Conservation (phyloP, 495 filamentous ascomycete genomes). For the Astrothelium macrocarpum region DNA sequence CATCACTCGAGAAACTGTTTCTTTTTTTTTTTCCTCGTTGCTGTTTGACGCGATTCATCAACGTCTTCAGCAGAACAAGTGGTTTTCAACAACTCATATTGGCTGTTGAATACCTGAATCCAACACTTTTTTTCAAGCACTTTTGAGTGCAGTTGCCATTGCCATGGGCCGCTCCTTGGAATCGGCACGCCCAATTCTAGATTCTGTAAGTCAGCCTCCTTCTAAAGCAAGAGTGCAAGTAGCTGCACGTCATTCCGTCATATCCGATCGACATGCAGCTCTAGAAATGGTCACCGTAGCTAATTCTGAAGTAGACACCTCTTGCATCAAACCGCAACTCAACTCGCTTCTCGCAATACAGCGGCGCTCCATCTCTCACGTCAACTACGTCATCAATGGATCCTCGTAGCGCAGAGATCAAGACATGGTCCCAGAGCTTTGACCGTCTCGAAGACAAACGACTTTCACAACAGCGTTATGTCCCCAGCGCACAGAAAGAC, state of each 20-base stretch:
- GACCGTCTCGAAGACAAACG: slow-evolving; percentile 88
- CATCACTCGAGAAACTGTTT: background rate
- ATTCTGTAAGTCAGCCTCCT: background rate
- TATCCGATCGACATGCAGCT: too few species aligned
- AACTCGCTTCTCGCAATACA: slow-evolving; percentile 72
- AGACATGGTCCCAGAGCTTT: slow-evolving; percentile 69
- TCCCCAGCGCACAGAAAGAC: slow-evolving; percentile 69
- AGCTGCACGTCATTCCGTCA: background rate
- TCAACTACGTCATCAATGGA: slow-evolving; percentile 51
- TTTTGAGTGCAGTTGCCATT: background rate
- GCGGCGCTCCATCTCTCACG: slow-evolving; percentile 58
- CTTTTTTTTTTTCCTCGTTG: background rate
- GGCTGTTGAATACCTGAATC: too few species aligned
- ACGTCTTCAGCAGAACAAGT: too few species aligned
- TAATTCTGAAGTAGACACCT: background rate
- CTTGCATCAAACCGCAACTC: slow-evolving; percentile 32
- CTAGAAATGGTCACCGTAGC: background rate
- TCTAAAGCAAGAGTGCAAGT: too few species aligned
- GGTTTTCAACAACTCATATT: too few species aligned
- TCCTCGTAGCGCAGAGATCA: slow-evolving; percentile 59
- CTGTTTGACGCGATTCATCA: background rate
- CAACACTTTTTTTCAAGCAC: background rate
- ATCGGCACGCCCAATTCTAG: background rate
- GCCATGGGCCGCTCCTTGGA: background rate
- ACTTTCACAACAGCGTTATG: slow-evolving; percentile 74